Conservation (phyloP, 2,329 filamentous ascomycete species). For the Botrytis fabae region DNA sequence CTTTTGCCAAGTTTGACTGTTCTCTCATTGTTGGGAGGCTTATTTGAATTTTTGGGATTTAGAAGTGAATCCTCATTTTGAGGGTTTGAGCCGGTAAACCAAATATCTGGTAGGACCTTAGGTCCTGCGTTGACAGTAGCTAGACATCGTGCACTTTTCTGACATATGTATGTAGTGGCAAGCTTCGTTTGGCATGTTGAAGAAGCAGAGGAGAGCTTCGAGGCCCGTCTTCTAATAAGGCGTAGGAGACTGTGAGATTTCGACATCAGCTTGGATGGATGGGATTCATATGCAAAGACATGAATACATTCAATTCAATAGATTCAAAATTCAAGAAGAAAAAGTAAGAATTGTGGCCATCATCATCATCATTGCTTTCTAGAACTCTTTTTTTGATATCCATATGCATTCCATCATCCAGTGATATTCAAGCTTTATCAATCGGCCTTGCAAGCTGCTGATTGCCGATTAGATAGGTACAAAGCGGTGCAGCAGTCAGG, state of each 20-base stretch:
- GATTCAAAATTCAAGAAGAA: not conserved
- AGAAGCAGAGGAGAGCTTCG: conserved; percentile 23
- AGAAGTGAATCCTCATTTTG: conserved; percentile 24
- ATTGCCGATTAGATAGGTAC: conserved; percentile 18
- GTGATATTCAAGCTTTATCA: conserved; percentile 21
- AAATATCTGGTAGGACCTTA: conserved; percentile 43
- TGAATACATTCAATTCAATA: conserved; percentile 23
- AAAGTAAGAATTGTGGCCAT: not conserved
- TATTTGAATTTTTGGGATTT: not conserved
- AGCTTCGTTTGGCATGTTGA: conserved; percentile 15
- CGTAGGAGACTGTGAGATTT: conserved; percentile 32
- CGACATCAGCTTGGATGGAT: conserved; percentile 39
- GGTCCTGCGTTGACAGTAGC: conserved; percentile 35
- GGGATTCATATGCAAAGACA: conserved; percentile 28
- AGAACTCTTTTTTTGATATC: conserved; percentile 5
- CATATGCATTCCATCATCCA: not conserved
- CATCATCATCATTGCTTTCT: not conserved
- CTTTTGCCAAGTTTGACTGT: conserved; percentile 54
- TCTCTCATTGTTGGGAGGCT: conserved; percentile 51
- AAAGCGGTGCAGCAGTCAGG: conserved; percentile 11
- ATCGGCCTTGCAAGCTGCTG: conserved; percentile 11
- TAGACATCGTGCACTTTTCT: conserved; percentile 28
- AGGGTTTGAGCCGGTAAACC: conserved; percentile 47
- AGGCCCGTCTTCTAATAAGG: conserved; percentile 22
- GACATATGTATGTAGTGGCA: not conserved